Evolutionary conservation across 2,329 filamentous ascomycete species (phyloP), one percentile per base, ranked within the genome.

Genomic region (Fusarium odoratissimum): DNA sequence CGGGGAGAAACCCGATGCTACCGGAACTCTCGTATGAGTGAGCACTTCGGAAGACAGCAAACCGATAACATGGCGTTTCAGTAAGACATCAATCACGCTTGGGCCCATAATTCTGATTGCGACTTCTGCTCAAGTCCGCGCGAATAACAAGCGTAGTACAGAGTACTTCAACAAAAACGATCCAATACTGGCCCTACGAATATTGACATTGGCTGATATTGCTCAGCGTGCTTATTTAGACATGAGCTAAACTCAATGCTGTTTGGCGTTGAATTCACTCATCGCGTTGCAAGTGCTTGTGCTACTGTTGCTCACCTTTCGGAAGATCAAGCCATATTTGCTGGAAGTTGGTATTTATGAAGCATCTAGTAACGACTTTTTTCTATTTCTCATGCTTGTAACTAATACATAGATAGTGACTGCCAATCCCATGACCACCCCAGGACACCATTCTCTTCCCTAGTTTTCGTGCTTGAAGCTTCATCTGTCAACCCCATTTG

Each of bases 1-100:
- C 63, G 67, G 71, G 52, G 59, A 74, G 71, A 74, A 74, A 45
- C 40, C 71, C 71, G 71, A 72, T 35, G 12, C 19, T 60, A 49
- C 67, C 66, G 58, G 49, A 51, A 56, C 48, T 52, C 52, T 51
- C 57, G 44, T 40, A n/a, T 41, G 35, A 42, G 45, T 41, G 35
- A 45, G 42, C 46, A 41, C 38, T 38, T 51, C 58, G 52, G 49
- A 60, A 41, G 35, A 40, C 37, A 38, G 37, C 23, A 52, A 41
- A 25, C 42, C 55, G 38, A 49, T n/a, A 38, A 19, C 28, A 51
- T 55, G 46, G 46, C 52, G 45, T 23, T 38, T 49, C 28, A 30
- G 37, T 37, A 33, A 51, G 59, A 57, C 44, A 54, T 44, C 38
- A 37, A 28, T 44, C 42, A 55, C n/a, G 33, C 25, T 31, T 42